phyloP scores from a whole-genome alignment of 129 eudicot species.

The carrot (Daucus carota) region DNA sequence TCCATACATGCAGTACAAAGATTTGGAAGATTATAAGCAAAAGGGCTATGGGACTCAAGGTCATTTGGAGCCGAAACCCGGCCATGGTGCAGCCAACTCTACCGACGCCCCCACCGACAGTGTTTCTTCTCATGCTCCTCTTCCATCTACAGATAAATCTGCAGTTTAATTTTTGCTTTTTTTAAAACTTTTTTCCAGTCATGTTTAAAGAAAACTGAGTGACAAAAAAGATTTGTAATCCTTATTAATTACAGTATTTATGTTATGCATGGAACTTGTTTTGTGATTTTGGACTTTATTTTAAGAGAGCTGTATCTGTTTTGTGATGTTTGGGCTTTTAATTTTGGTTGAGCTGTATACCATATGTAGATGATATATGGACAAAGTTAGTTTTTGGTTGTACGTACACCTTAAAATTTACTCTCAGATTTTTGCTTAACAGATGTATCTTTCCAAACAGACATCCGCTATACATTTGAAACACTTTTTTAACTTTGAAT shows the following conservation, averaged over 20 bases:
- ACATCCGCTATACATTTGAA: no score
- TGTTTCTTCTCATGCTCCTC: slow-evolving; percentile 16
- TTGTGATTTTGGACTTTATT: no score
- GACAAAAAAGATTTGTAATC: no score
- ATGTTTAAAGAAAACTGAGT: not conserved
- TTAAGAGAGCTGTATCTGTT: not conserved
- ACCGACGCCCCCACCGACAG: slow-evolving; percentile 83
- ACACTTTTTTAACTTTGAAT: no score
- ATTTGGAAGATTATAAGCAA: slow-evolving; percentile 68
- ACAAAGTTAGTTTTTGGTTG: no score
- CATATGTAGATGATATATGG: no score
- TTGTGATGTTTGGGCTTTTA: no score
- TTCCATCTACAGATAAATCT: not conserved
- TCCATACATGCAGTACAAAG: slow-evolving; percentile 68
- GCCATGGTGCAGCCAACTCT: slow-evolving; percentile 61
- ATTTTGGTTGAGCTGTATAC: no score
- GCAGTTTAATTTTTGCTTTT: not conserved
- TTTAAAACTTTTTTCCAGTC: not conserved
- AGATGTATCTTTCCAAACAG: no score
- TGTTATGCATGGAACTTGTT: not conserved
- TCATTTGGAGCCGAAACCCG: slow-evolving; percentile 44
- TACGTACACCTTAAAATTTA: no score
- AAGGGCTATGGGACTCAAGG: slow-evolving; percentile 66
- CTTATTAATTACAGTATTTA: no score
- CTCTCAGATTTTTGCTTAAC: no score